A percentile compares a stretch with the other conserved stretches of the same genome.
Evolutionary conservation across 495 filamentous ascomycete species (phyloP).

Genomic region (Penicillium silybi): DNA sequence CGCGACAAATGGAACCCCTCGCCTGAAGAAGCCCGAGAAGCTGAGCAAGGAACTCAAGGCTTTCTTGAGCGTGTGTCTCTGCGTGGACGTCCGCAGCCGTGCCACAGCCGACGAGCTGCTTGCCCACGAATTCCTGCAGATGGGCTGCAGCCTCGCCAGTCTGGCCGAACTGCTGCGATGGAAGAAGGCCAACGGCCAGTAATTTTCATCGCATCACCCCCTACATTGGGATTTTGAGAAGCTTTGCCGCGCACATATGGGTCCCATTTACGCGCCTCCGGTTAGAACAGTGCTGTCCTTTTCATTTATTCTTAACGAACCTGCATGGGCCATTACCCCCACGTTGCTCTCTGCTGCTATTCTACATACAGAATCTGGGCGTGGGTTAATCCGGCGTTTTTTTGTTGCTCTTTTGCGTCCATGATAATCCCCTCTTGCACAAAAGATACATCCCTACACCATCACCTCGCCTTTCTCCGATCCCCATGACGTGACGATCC

Average conservation of each 20-base stretch:
- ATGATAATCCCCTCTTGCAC: constrained; percentile 14
- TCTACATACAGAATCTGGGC: constrained; percentile 24
- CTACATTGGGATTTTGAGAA: neutral
- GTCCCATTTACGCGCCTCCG: constrained; percentile 28
- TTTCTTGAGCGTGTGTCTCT: constrained; percentile 92
- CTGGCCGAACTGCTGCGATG: constrained; percentile 81
- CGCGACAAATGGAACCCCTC: constrained; percentile 94
- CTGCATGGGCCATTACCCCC: constrained; percentile 11
- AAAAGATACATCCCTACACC: constrained; percentile 11
- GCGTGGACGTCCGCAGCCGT: constrained; percentile 91
- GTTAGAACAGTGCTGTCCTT: constrained; percentile 13
- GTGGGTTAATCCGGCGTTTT: constrained; percentile 36
- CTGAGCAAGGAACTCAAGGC: constrained; percentile 94
- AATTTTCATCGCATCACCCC: constrained; percentile 9
- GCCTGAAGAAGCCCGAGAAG: constrained; percentile 95
- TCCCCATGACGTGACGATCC: constrained; percentile 18
- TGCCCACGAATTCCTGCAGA: constrained; percentile 70
- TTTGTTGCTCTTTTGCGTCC: constrained; percentile 10
- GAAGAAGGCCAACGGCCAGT: constrained; percentile 47
- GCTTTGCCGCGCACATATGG: constrained; percentile 34
- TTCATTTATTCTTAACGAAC: constrained; percentile 9
- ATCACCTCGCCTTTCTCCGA: neutral
- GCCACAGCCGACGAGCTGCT: constrained; percentile 87
- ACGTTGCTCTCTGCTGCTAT: constrained; percentile 20
- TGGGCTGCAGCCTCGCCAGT: constrained; percentile 67